These are phyloP conservation scores for Pseudopyrenochaeta lycopersici DNA, from an alignment of 2,329 filamentous ascomycete species.

Conservation along the genomic window DNA sequence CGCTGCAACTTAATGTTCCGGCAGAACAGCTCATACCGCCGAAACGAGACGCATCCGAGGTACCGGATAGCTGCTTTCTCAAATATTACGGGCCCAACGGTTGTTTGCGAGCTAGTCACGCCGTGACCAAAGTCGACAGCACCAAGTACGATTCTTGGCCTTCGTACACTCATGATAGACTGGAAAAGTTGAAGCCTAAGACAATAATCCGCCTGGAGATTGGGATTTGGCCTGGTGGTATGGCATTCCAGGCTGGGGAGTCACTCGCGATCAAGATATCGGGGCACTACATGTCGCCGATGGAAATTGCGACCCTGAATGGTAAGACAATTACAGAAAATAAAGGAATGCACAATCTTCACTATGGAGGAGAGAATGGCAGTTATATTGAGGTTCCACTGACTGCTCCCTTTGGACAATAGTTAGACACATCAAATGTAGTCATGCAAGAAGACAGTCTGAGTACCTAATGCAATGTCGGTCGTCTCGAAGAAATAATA, in stretches of 20 bases:
- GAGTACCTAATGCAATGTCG: too few relatives aligned
- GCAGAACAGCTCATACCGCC: background rate
- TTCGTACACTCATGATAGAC: background rate
- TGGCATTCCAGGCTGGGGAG: conserved; percentile 1
- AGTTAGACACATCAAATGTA: too few relatives aligned
- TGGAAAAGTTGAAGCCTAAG: background rate
- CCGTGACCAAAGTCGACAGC: background rate
- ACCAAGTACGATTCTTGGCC: background rate
- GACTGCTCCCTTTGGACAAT: too few relatives aligned
- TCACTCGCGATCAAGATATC: too few relatives aligned
- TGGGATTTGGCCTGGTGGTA: background rate
- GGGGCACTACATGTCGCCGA: too few relatives aligned
- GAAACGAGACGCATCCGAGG: background rate
- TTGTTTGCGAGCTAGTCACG: background rate
- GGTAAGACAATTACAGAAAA: too few relatives aligned
- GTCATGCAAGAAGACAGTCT: too few relatives aligned
- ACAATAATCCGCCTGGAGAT: background rate
- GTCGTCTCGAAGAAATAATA: too few relatives aligned
- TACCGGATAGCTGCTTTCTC: background rate
- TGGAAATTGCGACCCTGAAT: too few relatives aligned
- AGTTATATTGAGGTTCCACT: too few relatives aligned
- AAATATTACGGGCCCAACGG: background rate
- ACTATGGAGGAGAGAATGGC: too few relatives aligned
- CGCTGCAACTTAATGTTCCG: background rate
- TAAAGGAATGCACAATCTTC: too few relatives aligned